A percentile compares a stretch with the other conserved stretches of the same genome.
These are phyloP conservation scores for Aspergillus terreus DNA, from an alignment of 2,329 filamentous ascomycete species.

Conservation along the genomic window DNA sequence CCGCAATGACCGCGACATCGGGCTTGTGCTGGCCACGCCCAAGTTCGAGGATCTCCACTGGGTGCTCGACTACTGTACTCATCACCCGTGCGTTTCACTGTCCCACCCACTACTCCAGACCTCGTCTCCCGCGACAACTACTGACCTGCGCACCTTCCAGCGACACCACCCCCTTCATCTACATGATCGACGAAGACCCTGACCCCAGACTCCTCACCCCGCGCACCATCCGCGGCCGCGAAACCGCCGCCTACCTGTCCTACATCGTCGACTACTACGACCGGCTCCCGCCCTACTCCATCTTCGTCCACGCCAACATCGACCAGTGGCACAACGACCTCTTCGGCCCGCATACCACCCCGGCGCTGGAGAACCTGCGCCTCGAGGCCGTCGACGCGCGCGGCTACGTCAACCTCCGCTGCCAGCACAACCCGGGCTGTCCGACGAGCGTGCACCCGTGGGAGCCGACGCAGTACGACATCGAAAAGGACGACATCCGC, in stretches of 20 bases:
- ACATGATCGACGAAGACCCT: conserved; percentile 24
- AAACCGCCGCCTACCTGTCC: conserved; percentile 60
- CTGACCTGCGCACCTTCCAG: not conserved
- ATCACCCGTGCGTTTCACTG: conserved; percentile 13
- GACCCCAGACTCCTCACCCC: conserved; percentile 21
- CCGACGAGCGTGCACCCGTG: conserved; percentile 35
- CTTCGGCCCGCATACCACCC: conserved; percentile 25
- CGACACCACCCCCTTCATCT: conserved; percentile 23
- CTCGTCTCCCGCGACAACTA: no score
- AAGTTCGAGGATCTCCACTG: conserved; percentile 16
- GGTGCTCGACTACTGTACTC: conserved; percentile 17
- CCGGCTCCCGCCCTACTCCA: conserved; percentile 53
- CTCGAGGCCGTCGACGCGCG: conserved; percentile 33
- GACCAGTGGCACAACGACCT: conserved; percentile 57
- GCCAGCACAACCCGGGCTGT: conserved; percentile 35
- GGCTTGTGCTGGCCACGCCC: conserved; percentile 17
- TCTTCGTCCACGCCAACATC: conserved; percentile 61
- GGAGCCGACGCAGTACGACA: conserved; percentile 18
- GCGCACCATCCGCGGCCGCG: conserved; percentile 49
- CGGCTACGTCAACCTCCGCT: conserved; percentile 41
- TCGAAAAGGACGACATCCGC: conserved; percentile 22
- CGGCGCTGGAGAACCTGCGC: conserved; percentile 29
- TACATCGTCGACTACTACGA: conserved; percentile 63
- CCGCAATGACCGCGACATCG: conserved; percentile 12
- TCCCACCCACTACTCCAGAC: not conserved